phyloP scores from a whole-genome alignment of 495 filamentous ascomycete species.

The Penicillium mononematosum region DNA sequence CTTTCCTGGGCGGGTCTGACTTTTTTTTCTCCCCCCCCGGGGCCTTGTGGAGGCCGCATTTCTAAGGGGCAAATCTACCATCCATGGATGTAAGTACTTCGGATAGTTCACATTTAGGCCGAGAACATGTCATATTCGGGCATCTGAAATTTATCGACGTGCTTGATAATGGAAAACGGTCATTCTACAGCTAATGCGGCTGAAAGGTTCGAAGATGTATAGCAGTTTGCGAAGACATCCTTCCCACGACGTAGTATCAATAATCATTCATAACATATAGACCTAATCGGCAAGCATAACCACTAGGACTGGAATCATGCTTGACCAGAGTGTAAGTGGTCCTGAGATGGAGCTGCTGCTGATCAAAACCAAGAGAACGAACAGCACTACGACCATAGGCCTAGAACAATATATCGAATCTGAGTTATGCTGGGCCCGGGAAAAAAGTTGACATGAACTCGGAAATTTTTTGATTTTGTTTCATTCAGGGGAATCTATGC shows the following conservation, averaged over 20 bases:
- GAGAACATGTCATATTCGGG: slow-evolving; percentile 1
- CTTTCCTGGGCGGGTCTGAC: slow-evolving; percentile 8
- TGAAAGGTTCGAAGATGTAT: not conserved
- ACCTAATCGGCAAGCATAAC: too few species aligned
- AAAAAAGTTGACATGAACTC: slow-evolving; percentile 28
- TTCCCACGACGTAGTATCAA: not conserved
- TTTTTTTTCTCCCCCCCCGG: not conserved
- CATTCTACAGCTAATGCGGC: too few species aligned
- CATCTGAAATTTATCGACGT: not conserved
- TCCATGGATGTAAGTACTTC: not conserved
- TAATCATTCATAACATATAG: not conserved
- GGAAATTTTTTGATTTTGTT: slow-evolving; percentile 48
- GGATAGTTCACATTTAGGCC: not conserved
- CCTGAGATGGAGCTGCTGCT: not conserved
- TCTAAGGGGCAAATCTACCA: slow-evolving; percentile 6
- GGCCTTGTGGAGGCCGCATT: slow-evolving; percentile 6
- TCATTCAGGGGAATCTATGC: slow-evolving; percentile 56
- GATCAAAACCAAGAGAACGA: not conserved
- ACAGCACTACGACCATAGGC: slow-evolving; percentile 6
- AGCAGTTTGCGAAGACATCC: not conserved
- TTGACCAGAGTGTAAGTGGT: too few species aligned
- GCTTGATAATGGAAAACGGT: not conserved
- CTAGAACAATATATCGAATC: not conserved
- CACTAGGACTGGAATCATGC: not conserved
- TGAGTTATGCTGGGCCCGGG: not conserved